Base-by-base conservation (phyloP, 164 flowering plant genomes). In the Nymphaea thermarum region DNA sequence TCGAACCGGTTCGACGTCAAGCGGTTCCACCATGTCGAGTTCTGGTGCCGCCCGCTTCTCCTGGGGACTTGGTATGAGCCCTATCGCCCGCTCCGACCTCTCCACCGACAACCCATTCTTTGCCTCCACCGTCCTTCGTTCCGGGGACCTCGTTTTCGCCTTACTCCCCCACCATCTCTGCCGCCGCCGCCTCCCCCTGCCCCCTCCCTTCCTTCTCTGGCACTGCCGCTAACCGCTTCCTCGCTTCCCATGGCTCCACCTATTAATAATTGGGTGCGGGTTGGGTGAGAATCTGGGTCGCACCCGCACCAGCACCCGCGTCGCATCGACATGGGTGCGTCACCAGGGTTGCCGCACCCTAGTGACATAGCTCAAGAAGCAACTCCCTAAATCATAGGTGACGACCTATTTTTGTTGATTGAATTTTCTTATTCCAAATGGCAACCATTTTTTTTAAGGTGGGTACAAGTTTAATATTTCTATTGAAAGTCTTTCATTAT, bases 1-100 rank as follows among this genome's bases (percentile, higher is more conserved):
- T 87, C 97, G 41, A 96, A 91, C 71, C 79, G 76, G 1, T 87
- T 89, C 84, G 18, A 57, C 4, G 87, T 85, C 41, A 76, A 71
- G 36, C 78, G 85, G 3, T 91, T 87, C 90, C 93, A 91, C 84
- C 97, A 91, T 72, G 63, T 91, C 45, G 97, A 91, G 76, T 89
- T 91, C n/a, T n/a, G n/a, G n/a, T n/a, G 68, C 86, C 47, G 79
- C 80, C 44, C 89, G 93, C 11, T 91, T 91, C 81, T 85, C 90
- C 2, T 84, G 85, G 86, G 96, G 88, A 2, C 89, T 91, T 70
- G 96, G 96, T 67, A 83, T 89, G 88, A 86, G 87, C 16, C 44
- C 87, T 43, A 74, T 77, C 67, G 86, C 89, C 66, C 85, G 83
- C 63, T 91, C 97, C 64, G 97, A 89, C 70, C 87, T 91, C 44